Evolutionary conservation across 2,329 filamentous ascomycete genomes (phyloP).

Genomic region (Thelonectria blattea): DNA sequence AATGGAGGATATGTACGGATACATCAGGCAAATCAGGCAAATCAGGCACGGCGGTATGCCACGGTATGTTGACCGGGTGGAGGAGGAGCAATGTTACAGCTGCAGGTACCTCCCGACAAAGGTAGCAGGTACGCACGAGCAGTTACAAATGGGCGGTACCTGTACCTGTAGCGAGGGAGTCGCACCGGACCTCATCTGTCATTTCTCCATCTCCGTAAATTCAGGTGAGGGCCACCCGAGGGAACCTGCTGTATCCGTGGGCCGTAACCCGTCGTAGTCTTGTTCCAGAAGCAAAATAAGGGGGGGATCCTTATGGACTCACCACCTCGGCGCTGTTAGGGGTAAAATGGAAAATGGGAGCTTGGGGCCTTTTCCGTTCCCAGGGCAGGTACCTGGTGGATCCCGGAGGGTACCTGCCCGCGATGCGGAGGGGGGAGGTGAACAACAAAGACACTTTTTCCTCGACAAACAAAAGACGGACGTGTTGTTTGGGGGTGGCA

Average conservation of each 20-base stretch:
- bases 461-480: not conserved
- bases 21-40: too few species aligned
- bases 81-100: not conserved
- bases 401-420: conserved; percentile 1
- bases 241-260: conserved; percentile 16
- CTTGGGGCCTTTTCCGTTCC: conserved; percentile 9
- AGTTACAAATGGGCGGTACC: too few species aligned
- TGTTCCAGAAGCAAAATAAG: conserved; percentile 39
- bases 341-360: not conserved
- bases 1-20: not conserved
- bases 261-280: conserved; percentile 16
- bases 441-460: not conserved
- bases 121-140: too few species aligned
- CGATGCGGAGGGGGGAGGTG: conserved; percentile 9
- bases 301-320: conserved; percentile 19
- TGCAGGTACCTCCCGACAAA: not conserved
- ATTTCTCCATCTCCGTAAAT: conserved; percentile 12
- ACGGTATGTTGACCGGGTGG: not conserved
- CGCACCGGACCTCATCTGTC: not conserved
- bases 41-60: too few species aligned
- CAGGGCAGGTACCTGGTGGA: conserved; percentile 14
- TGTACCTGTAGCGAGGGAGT: not conserved
- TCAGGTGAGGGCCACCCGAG: conserved; percentile 25
- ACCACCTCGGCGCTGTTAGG: conserved; percentile 7
- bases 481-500: conserved; percentile 1